A percentile compares a stretch with the other conserved stretches of the same genome.
Conservation (phyloP, 257 asterid species). For the Scutellaria barbata region DNA sequence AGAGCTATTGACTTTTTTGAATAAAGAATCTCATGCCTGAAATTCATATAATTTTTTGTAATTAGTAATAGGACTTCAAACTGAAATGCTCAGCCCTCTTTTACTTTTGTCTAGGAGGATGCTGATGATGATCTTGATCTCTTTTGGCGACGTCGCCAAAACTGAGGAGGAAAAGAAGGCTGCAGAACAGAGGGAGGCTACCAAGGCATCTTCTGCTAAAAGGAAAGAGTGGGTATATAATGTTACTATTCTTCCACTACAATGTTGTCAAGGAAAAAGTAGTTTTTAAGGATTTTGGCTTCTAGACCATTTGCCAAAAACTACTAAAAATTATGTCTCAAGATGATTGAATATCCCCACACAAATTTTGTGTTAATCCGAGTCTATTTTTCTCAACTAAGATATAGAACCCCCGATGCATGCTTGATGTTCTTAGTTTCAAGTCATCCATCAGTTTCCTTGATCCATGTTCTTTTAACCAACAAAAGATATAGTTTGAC, state of each 20-base stretch:
- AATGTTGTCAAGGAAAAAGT: not conserved
- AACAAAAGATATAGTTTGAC: not conserved
- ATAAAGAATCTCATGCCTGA: not conserved
- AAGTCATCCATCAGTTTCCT: constrained; percentile 25
- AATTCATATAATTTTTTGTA: not conserved
- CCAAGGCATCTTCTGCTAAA: constrained; percentile 77
- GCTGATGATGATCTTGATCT: constrained; percentile 89
- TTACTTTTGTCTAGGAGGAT: constrained; percentile 44
- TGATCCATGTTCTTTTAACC: constrained; percentile 1
- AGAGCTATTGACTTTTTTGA: too few species aligned
- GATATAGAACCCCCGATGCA: constrained; percentile 1
- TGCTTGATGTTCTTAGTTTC: constrained; percentile 10
- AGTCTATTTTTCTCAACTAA: not conserved
- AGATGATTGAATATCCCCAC: not conserved
- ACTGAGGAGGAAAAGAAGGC: too few species aligned
- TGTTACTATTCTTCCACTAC: not conserved
- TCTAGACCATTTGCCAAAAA: not conserved
- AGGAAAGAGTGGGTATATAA: constrained; percentile 84
- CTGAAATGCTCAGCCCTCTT: not conserved
- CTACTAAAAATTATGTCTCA: too few species aligned
- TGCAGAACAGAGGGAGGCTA: constrained; percentile 78
- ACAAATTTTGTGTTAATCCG: not conserved
- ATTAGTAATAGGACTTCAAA: not conserved
- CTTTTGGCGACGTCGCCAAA: constrained; percentile 92
- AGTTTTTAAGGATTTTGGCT: not conserved